Base-by-base conservation (phyloP, 148 eudicot species). In the Camellia granthamiana region DNA sequence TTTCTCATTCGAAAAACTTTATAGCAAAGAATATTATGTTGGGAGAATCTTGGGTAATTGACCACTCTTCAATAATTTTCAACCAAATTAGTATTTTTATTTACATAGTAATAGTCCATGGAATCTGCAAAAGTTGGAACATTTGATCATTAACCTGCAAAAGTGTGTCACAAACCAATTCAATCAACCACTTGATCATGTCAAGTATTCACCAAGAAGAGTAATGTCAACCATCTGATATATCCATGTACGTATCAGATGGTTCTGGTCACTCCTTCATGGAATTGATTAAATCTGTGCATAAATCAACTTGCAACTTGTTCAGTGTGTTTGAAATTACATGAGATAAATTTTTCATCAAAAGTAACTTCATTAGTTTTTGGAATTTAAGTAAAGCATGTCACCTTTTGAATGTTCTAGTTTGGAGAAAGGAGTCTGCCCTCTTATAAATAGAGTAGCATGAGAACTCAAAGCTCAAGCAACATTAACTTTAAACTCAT, bases 371-470 rank as follows among this genome's bases (percentile, higher is more conserved):
- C 84, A 74, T 23, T 68, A 79, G 63, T 79, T 75, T 80, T 79
- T 42, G 81, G 93, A 84, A 86, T 90, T 91, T 84, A 74, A 85
- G 75, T 41, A 89, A 23, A 89, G 93, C 85, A 81, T 74, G 23
- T 69, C 65, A 69, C 77, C 87, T 86, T 87, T 88, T 84, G 80
- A 83, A 83, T 85, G 86, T 81, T 86, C 88, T 75, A 67, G 74
- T 67, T 69, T 74, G 69, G 76, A n/a, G 80, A 72, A 74, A 76
- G 65, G 74, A 75, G 78, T 52, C 70, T 83, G 79, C 78, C 61
- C 71, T 65, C 69, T 84, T 89, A 90, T 90, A 92, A 88, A 90
- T 88, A 88, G 90, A 82, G 84, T 51, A 67, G 75, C 67, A 65
- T 51, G 76, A 82, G 78, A 82, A 71, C 74, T 74, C 60, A 23